Base-by-base conservation (phyloP, 768 basidiomycete genomes). In the Phaffia australis region DNA sequence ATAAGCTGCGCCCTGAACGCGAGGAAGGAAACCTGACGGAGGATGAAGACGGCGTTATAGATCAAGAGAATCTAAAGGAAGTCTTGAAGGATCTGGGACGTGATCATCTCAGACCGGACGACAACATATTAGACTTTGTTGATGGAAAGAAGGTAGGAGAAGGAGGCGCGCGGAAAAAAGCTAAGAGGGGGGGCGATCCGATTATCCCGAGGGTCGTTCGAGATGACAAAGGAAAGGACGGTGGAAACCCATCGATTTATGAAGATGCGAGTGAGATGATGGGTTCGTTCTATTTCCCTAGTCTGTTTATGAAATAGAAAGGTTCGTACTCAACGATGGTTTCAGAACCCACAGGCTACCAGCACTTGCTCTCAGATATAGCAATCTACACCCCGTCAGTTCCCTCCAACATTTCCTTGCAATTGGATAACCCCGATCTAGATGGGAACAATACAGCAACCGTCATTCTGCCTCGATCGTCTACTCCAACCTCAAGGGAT, bases 141-240 rank as follows among this genome's bases (percentile, higher is more conserved):
- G 55, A 56, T 1, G 66, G 30, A 19, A 60, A 29, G 16, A 32
- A 35, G 30, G 58, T 55, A 11, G 56, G 42, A 32, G 60, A 56
- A 2, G 63, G 66, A 18, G 72, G 72, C 5, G 76, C 73, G 3
- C 76, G 75, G 75, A 69, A 76, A 47, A 76, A 75, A 8, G 76
- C 76, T 7, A 70, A 73, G 65, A 76, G 76, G 76, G 71, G 49
- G 30, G 56, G 25, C 8, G 29, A 25, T 21, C 52, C 19, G 46
- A 49, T 9, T 25, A 15, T 14, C n/a, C 32, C 25, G 46, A 27
- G 48, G 27, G 30, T 23, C 19, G 51, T 35, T 30, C 30, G 15
- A 25, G 30, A 27, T 42, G 35, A 42, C 4, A 5, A 16, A 7
- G 35, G 73, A 15, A 74, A 76, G 56, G 56, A 69, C 29, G 68